Percentiles rank a stretch among this genome's conserved stretches.
These are phyloP conservation scores for Talaromyces sp. DNA, from an alignment of 2,329 filamentous ascomycete genomes.

Conservation along the genomic window DNA sequence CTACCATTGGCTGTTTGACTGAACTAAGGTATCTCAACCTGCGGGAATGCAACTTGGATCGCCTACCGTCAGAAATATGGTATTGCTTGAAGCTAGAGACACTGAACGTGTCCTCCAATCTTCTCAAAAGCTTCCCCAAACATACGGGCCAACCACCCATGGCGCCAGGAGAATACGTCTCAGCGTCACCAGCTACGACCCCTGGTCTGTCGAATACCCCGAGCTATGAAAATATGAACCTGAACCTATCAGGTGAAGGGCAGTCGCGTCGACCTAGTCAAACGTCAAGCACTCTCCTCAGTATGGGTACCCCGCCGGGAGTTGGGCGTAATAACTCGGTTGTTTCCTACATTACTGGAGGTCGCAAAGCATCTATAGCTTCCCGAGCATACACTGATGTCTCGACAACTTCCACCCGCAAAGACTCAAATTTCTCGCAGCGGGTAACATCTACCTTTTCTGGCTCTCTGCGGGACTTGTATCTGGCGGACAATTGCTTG, in stretches of 20 bases:
- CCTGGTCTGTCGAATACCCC: constrained; percentile 55
- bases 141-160: constrained; percentile 61
- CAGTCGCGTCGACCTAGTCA: constrained; percentile 73
- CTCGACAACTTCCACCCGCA: constrained; percentile 57
- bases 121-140: constrained; percentile 85
- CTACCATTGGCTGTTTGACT: constrained; percentile 79
- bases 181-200: constrained; percentile 39
- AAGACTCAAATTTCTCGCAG: constrained; percentile 82
- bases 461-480: constrained; percentile 74
- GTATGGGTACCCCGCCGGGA: constrained; percentile 52
- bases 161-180: constrained; percentile 45
- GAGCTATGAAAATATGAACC: constrained; percentile 72
- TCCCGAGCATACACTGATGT: constrained; percentile 59
- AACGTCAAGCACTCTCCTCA: constrained; percentile 68
- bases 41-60: constrained; percentile 86
- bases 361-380: constrained; percentile 78
- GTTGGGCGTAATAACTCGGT: constrained; percentile 75
- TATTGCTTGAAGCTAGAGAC: constrained; percentile 85
- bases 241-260: constrained; percentile 59
- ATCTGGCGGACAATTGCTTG: constrained; percentile 87
- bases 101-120: constrained; percentile 91
- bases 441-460: constrained; percentile 82
- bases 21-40: constrained; percentile 84
- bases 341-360: constrained; percentile 72
- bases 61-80: constrained; percentile 91